phyloP scores from a whole-genome alignment of 345 rosid species.

The Murraya paniculata region DNA sequence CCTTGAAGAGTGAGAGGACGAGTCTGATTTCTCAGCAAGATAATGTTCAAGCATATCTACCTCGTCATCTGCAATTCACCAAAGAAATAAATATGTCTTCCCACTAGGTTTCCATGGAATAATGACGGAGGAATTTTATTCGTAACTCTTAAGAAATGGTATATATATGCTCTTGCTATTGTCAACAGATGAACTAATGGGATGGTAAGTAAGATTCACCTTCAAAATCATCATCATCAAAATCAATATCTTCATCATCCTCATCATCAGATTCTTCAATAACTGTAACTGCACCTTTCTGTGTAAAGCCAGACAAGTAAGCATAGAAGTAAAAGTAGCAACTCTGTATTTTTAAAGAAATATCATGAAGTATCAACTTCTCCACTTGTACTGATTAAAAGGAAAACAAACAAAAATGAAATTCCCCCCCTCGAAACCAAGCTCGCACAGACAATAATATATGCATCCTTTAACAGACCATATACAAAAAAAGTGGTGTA shows the following conservation, averaged over 20 bases:
- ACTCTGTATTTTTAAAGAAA: not conserved
- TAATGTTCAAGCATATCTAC: conserved; percentile 96
- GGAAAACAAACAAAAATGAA: not conserved
- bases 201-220: conserved; percentile 36
- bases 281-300: conserved; percentile 70
- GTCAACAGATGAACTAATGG: not conserved
- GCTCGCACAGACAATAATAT: not conserved
- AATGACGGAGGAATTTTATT: not conserved
- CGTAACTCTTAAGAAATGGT: not conserved
- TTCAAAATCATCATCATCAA: conserved; percentile 93
- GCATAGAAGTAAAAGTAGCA: not conserved
- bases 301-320: conserved; percentile 22
- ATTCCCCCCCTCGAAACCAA: not conserved
- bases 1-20: conserved; percentile 53
- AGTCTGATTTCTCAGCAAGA: conserved; percentile 82
- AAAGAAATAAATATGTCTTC: not conserved
- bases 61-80: conserved; percentile 62
- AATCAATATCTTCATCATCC: conserved; percentile 84
- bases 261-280: conserved; percentile 64
- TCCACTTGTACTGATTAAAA: not conserved
- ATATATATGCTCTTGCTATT: not conserved
- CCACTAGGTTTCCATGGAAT: not conserved
- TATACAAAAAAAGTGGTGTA: not conserved
- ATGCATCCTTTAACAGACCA: not conserved
- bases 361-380: not conserved